Evolutionary conservation across 176 grass and related monocot genomes (phyloP), one percentile per base, ranked within the genome.

Genomic region (Ampelocalamus luodianensis): DNA sequence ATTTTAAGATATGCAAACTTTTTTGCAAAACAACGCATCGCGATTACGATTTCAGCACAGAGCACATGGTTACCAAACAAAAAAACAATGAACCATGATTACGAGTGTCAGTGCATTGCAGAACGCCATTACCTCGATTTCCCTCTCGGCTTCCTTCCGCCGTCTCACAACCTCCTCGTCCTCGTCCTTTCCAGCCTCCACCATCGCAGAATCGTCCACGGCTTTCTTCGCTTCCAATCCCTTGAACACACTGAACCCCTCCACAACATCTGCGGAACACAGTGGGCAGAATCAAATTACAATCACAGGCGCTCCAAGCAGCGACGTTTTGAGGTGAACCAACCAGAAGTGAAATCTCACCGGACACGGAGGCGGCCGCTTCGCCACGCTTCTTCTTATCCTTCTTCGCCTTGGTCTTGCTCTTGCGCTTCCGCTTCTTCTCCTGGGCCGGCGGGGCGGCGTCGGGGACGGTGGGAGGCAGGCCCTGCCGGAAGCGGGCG

Each of bases 161-260:
- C 86, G 68, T 71, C 71, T 72, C 34, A 85, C 75, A 62, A 38
- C 73, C 24, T 87, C 71, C 10, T n/a, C 23, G 38, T 90, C 91
- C 59, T 74, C 76, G 18, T 24, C 44, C 67, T 90, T 91, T 11
- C 10, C 8, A 1, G 62, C 39, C 79, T 43, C 78, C 44, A 82
- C 63, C 75, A 82, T 78, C 66, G 53, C 80, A 74, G 80, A 22
- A 17, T 5, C 70, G 0, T 68, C 32, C 66, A 23, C 81, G 3
- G 16, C 45, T 4, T 77, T 48, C 65, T 68, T 83, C 22, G 71
- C n/a, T 51, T 88, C 59, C 15, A 87, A 92, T 12, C 71, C 88
- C 91, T 84, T 95, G 88, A 98, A 94, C 15, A 95, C 96, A 64
- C 32, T 94, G 86, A 98, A 98, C 42, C 89, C 91, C 76, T 95